These are phyloP conservation scores for Sextonia rubra DNA, from an alignment of 164 flowering plant species.

Conservation along the genomic window DNA sequence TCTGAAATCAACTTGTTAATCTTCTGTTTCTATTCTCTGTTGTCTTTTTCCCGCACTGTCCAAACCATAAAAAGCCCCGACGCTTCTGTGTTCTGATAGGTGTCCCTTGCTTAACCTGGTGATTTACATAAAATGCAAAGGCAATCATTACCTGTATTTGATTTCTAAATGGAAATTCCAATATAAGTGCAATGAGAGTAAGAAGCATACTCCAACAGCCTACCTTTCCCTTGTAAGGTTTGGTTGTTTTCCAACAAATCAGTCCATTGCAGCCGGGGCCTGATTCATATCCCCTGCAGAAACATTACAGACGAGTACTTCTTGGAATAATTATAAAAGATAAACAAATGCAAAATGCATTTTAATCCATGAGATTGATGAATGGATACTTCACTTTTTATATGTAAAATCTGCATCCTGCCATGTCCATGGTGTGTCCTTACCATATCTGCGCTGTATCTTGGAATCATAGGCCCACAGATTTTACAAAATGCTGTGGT, in stretches of 20 bases:
- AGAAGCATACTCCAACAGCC: background rate
- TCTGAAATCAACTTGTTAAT: background rate
- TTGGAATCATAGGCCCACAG: too few relatives aligned
- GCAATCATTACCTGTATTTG: background rate
- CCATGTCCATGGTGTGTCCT: too few relatives aligned
- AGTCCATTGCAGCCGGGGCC: slow-evolving; percentile 19
- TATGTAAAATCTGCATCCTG: too few relatives aligned
- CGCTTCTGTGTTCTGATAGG: slow-evolving; percentile 3
- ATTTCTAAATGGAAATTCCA: background rate
- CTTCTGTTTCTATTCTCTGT: slow-evolving; percentile 2
- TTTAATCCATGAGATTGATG: too few relatives aligned
- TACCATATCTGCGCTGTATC: too few relatives aligned
- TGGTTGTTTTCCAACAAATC: slow-evolving; percentile 19
- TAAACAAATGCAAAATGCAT: too few relatives aligned
- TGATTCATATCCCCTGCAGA: slow-evolving; percentile 15
- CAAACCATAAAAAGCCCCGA: slow-evolving; percentile 5
- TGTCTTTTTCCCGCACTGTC: slow-evolving; percentile 12
- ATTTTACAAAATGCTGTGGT: too few relatives aligned
- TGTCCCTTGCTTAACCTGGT: slow-evolving; percentile 10
- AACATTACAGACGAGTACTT: background rate
- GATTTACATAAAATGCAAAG: background rate
- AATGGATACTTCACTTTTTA: too few relatives aligned
- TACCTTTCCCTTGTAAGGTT: slow-evolving; percentile 10
- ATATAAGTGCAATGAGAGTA: background rate
- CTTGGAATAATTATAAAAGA: background rate